Evolutionary conservation across 2,329 filamentous ascomycete species (phyloP), one percentile per base, ranked within the genome.

Genomic region (Canariomyces notabilis): DNA sequence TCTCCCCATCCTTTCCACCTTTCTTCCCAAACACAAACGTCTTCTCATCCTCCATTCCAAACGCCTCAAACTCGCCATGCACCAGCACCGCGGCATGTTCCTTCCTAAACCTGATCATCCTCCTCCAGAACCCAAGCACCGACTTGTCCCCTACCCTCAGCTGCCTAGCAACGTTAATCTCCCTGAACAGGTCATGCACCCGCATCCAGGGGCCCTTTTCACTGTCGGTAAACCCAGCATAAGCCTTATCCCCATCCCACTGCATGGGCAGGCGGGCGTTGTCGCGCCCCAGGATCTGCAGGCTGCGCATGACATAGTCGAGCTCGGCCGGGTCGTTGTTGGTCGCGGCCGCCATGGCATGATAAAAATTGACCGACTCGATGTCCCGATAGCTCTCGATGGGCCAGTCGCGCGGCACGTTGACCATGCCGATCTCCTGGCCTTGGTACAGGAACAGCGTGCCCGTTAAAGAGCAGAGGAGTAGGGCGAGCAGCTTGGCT

Each of bases 221-320:
- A 0, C 66, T 53, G 44, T 67, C 63, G 6, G 79, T 81, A 66
- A 87, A 87, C 2, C 83, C 83, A 0, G 77, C 80, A 52, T 82
- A 29, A 72, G 1, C 68, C 61, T 0, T 66, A 65, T 29, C 26
- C 0, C 61, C 69, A 45, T 72, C 72, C 83, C 83, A 87, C 52
- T 83, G 80, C 67, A 88, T 79, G 0, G 83, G 83, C 3, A 79
- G 74, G n/a, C 83, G 72, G 7, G 80, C 74, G 58, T 87, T 79
- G 59, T 87, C 83, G 23, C 82, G 70, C 5, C 75, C 81, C 22
- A 85, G 73, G 48, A 74, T 69, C 52, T 80, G 75, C 42, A 86
- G 66, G 32, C 76, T 69, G 7, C 67, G 62, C 55, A 74, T 71
- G 0, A 73, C 75, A 31, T 72, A 66, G 11, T 66, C 67, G 2